These are phyloP conservation scores for Arbutus unedo DNA, from an alignment of 148 eudicot genomes.

Conservation along the genomic window DNA sequence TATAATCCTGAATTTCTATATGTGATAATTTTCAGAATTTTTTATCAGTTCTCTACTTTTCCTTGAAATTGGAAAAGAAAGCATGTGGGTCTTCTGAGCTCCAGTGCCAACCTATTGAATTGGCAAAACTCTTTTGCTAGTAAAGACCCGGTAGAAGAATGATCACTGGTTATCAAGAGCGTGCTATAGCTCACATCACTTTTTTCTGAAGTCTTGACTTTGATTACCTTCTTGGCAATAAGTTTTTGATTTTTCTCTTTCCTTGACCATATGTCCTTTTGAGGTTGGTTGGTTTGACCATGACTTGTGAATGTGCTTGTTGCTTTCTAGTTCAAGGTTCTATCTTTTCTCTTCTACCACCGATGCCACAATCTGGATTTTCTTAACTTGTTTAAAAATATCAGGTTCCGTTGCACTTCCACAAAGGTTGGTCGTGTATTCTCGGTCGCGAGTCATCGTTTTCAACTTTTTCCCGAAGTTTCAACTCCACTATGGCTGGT, in stretches of 20 bases:
- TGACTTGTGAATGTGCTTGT: not conserved
- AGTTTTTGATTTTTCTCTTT: not conserved
- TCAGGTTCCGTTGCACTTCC: conserved; percentile 15
- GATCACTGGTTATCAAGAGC: not conserved
- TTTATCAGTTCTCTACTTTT: not conserved
- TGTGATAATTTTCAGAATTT: not conserved
- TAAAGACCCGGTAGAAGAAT: not conserved
- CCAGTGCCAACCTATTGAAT: not conserved
- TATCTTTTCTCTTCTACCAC: not conserved
- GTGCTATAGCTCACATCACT: not conserved
- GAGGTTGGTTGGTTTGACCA: not conserved
- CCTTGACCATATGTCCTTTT: not conserved
- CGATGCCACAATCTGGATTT: not conserved
- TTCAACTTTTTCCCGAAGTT: conserved; percentile 9
- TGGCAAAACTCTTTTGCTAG: not conserved
- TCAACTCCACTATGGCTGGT: conserved; percentile 43
- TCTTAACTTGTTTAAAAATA: not conserved
- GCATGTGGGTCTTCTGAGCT: not conserved
- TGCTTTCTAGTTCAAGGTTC: not conserved
- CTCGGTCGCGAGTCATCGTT: conserved; percentile 4
- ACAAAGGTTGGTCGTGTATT: conserved; percentile 11
- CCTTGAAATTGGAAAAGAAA: not conserved
- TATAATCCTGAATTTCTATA: not conserved
- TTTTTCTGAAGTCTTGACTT: not conserved
- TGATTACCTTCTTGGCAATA: not conserved